These are phyloP conservation scores for Trichoderma breve DNA, from an alignment of 2,329 filamentous ascomycete genomes.

Conservation along the genomic window DNA sequence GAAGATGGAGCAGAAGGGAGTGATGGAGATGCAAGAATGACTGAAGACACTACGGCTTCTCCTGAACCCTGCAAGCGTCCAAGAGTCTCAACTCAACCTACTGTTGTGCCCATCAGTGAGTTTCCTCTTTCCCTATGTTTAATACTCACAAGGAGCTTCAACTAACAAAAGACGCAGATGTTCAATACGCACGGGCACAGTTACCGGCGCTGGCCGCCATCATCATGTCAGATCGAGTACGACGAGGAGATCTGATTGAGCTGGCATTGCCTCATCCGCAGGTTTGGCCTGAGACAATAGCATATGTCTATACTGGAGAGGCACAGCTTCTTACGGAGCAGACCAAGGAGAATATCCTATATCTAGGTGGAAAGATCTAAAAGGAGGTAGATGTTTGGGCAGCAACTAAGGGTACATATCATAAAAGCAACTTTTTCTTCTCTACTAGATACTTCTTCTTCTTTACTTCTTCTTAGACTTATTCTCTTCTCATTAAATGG, in stretches of 20 bases:
- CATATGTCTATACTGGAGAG: slow-evolving; percentile 53
- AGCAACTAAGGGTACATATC: not conserved
- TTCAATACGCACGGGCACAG: slow-evolving; percentile 33
- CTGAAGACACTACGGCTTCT: not conserved
- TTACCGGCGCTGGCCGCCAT: slow-evolving; percentile 55
- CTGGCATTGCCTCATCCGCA: slow-evolving; percentile 57
- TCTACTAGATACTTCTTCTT: not conserved
- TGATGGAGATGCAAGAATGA: not conserved
- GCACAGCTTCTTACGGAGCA: slow-evolving; percentile 43
- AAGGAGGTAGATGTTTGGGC: not conserved
- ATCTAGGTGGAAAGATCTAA: slow-evolving; percentile 51
- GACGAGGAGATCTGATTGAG: slow-evolving; percentile 53
- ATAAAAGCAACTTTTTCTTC: not conserved
- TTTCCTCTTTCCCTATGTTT: not conserved
- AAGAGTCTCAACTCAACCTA: not conserved
- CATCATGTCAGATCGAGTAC: slow-evolving; percentile 53
- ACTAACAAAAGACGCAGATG: slow-evolving; percentile 24
- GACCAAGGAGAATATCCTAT: slow-evolving; percentile 52
- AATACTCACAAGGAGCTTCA: not conserved
- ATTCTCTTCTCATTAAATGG: not conserved
- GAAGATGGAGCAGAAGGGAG: not conserved
- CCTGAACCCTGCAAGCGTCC: not conserved
- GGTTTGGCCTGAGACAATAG: slow-evolving; percentile 55
- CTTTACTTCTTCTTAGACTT: not conserved
- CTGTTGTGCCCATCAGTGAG: slow-evolving; percentile 22